These are phyloP conservation scores for Aspergillus sp. DNA, from an alignment of 2,329 filamentous ascomycete genomes.

Conservation along the genomic window DNA sequence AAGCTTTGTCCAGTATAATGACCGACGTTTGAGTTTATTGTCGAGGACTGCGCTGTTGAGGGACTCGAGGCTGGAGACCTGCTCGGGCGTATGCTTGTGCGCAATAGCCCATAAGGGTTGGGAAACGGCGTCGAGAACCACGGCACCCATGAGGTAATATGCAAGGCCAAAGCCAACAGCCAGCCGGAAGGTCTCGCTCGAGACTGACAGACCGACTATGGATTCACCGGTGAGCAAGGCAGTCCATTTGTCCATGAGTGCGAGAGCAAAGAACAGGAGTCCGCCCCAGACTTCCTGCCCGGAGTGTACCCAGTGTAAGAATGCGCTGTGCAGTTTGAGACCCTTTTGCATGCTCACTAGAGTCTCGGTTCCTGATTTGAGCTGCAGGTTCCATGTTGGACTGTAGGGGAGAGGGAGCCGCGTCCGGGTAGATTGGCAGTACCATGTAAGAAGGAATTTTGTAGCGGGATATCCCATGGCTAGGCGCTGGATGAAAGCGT, in stretches of 20 bases:
- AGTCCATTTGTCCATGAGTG: slow-evolving; percentile 57
- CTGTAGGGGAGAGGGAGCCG: slow-evolving; percentile 52
- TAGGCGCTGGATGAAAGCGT: slow-evolving; percentile 50
- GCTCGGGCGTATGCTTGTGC: slow-evolving; percentile 4
- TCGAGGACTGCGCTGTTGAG: slow-evolving; percentile 29
- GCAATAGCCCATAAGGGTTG: slow-evolving; percentile 15
- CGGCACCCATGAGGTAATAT: slow-evolving; percentile 58
- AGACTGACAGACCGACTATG: slow-evolving; percentile 40
- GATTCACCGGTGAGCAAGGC: slow-evolving; percentile 48
- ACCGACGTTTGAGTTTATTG: slow-evolving; percentile 43
- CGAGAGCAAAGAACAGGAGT: slow-evolving; percentile 54
- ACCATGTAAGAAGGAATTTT: slow-evolving; percentile 55
- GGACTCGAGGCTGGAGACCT: not conserved
- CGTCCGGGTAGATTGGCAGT: slow-evolving; percentile 43
- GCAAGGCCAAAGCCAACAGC: slow-evolving; percentile 55
- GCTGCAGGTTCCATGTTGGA: slow-evolving; percentile 57
- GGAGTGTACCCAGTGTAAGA: slow-evolving; percentile 57
- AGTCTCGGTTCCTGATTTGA: slow-evolving; percentile 54
- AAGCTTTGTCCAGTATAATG: slow-evolving; percentile 52
- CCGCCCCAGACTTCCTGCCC: slow-evolving; percentile 55
- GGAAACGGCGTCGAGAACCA: slow-evolving; percentile 51
- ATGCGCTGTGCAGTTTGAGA: slow-evolving; percentile 55
- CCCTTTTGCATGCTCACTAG: slow-evolving; percentile 56
- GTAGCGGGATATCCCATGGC: slow-evolving; percentile 52
- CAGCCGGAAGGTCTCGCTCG: slow-evolving; percentile 42